phyloP scores from a whole-genome alignment of 169 alveolate species.

The Cryptosporidium tyzzeri region DNA sequence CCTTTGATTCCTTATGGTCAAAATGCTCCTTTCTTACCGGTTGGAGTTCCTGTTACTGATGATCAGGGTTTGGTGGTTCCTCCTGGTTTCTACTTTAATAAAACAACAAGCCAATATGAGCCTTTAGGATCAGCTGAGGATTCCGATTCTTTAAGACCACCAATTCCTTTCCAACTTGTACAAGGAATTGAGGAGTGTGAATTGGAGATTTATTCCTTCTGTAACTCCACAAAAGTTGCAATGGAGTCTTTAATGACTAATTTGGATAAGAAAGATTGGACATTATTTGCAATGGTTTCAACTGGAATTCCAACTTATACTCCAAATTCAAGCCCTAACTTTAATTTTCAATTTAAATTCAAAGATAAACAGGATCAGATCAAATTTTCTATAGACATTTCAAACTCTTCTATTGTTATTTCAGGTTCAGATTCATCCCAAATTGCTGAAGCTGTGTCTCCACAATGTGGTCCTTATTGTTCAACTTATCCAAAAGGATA shows the following conservation, averaged over 20 bases:
- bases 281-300: slow-evolving; percentile 7
- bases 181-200: slow-evolving; percentile 1
- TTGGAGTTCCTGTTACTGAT: slow-evolving; percentile 41
- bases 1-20: slow-evolving; percentile 50
- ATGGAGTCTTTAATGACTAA: not conserved
- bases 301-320: slow-evolving; percentile 30
- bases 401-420: slow-evolving; percentile 10
- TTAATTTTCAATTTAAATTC: slow-evolving; percentile 2
- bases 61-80: slow-evolving; percentile 8
- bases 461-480: slow-evolving; percentile 28
- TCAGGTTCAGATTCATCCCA: not conserved
- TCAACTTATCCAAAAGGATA: slow-evolving; percentile 23
- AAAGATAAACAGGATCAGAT: not conserved
- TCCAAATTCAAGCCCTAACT: not conserved
- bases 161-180: slow-evolving; percentile 9
- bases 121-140: not conserved
- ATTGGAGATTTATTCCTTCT: slow-evolving; percentile 10
- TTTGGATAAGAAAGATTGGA: not conserved
- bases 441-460: slow-evolving; percentile 10
- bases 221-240: not conserved
- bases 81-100: slow-evolving; percentile 31
- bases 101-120: slow-evolving; percentile 60
- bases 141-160: slow-evolving; percentile 1
- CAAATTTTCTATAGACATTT: not conserved
- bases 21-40: slow-evolving; percentile 41